Evolutionary conservation across 129 eudicot species (phyloP), one percentile per base, ranked within the genome.

Genomic region (Helianthus tuberosus): DNA sequence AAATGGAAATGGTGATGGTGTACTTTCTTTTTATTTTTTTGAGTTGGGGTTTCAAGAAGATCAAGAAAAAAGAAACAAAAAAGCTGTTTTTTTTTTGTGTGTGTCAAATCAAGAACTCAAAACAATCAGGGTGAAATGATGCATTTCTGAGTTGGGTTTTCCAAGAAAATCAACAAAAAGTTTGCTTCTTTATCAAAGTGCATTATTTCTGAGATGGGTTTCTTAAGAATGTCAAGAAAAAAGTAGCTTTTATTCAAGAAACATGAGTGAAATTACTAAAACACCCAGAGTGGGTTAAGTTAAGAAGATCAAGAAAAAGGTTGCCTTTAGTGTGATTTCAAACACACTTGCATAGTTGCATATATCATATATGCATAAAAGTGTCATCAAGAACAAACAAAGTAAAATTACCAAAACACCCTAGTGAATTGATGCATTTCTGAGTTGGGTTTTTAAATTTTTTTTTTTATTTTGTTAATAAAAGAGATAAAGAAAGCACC

Each of bases 401-500:
- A 65, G 72, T 38, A 44, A 44, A 72, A 25, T 49, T 50, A 38
- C 64, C 58, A 70, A 46, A 72, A 46, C 6, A 72, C 51, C 55
- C 46, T 25, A 5, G 36, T 5, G 48, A 77, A 68, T 47, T 65
- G 66, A 51, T 25, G 75, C 58, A 62, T 70, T 49, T 77, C 29
- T 61, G 57, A 77, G 57, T 39, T 77, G 76, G 55, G 71, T 36
- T 51, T 39, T 38, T 38, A 17, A 77, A 69, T 17, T 43, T 43
- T 8, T 1, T 43, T 43, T 43, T 7, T 8, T 1, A 7, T 6
- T 6, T 6, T 43, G 47, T 6, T 6, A 43, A 6, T 6, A 43
- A 43, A 43, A 69, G 38, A 64, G 69, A 46, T 36, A 29, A 75
- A 20, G 38, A n/a, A 66, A 14, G 73, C 7, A 94, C 99, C 99